Conservation (phyloP, 768 basidiomycete species). For the Russula earlei region DNA sequence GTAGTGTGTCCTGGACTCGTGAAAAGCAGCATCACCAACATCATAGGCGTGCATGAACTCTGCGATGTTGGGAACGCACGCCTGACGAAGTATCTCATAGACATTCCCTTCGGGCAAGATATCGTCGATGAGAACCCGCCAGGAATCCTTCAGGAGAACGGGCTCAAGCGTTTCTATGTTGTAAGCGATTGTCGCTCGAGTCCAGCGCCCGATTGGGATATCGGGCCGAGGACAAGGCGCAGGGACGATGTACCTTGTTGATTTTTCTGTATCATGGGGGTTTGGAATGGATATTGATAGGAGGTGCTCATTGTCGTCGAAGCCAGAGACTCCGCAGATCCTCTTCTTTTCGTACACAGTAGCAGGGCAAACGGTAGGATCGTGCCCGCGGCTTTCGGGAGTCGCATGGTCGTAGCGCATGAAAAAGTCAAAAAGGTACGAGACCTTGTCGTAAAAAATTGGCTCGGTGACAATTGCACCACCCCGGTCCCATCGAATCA, state of each 20-base stretch:
- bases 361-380: background rate
- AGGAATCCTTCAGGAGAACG: background rate
- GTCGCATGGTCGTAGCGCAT: background rate
- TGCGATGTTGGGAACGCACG: no score
- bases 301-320: background rate
- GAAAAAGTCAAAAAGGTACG: background rate
- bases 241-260: background rate
- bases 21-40: no score
- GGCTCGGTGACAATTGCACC: background rate
- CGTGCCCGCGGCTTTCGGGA: background rate
- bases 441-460: background rate
- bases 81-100: no score
- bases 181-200: background rate
- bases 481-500: background rate
- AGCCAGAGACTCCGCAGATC: background rate
- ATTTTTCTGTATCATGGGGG: background rate
- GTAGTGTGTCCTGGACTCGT: no score
- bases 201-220: background rate
- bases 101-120: no score
- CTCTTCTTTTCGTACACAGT: background rate
- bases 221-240: background rate
- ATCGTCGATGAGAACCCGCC: background rate
- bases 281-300: background rate
- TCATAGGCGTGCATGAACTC: no score
- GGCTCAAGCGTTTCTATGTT: background rate